Base-by-base conservation (phyloP, 2,329 filamentous ascomycete species). In the Pseudogymnoascus sp. region DNA sequence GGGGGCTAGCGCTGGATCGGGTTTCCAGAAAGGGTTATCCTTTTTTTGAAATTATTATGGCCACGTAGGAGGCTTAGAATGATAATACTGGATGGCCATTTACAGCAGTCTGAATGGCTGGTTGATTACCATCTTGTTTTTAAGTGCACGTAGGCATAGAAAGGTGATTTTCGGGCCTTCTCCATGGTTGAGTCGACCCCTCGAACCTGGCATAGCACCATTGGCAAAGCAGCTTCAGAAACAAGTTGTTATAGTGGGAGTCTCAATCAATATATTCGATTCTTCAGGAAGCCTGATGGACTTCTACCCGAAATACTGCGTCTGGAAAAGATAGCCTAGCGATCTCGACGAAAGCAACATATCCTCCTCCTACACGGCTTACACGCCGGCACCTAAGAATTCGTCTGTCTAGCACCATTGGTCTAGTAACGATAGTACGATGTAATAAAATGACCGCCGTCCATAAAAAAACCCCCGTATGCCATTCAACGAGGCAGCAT, bases 381-480 rank as follows among this genome's bases (percentile, higher is more conserved):
- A 9, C 29, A 6, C 5, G 27, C n/a, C 15, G 29, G 8, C 29
- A 17, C 48, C 48, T 33, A 5, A 5, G 4, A 17, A 17, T 33
- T 27, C 29, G n/a, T 33, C 48, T 12, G 31, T 31, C 44, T 33
- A 55, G 48, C 5, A 55, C 48, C 29, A 55, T 10, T 55, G n/a
- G 41, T 55, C 48, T 55, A 33, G 48, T 55, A 55, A 33, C 27
- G 48, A 55, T 55, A 33, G 44, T 33, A 55, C 15, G n/a, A 33
- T 55, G 44, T n/a, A 17, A 31, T 29, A 17, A 55, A 51, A 33
- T 5, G 6, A 17, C 44, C 44, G n/a, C 27, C 27, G 44, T 55
- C 12, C 44, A 9, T 33, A 9, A n/a, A 17, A 7, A 31, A 51
- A 31, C 4, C 8, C 31, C 33, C 44, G 12, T 12, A 9, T 55